Base-by-base conservation (phyloP, 495 filamentous ascomycete species). In the Hypoxylon fuscum region DNA sequence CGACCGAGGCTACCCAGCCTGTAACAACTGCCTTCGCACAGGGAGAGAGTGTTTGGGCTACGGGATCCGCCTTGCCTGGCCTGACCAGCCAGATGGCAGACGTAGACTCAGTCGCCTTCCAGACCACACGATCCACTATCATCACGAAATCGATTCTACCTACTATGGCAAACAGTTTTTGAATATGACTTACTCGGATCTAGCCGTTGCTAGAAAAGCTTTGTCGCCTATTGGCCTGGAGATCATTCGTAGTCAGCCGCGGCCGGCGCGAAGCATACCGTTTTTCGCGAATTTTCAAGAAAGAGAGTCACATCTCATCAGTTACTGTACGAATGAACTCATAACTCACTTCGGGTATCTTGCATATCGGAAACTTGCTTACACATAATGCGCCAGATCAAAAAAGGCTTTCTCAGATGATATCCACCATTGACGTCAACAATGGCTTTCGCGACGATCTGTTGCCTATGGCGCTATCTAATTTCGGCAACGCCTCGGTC, bases 21-120 rank as follows among this genome's bases (percentile, higher is more conserved):
- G 74, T 64, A 69, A 76, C 42, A 74, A 74, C 59, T 77, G 74
- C 56, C 61, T 72, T 41, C 72, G 72, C 34, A 72, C 72, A 23
- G 64, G 66, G 22, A 55, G 72, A 57, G 69, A 68, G 62, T 77
- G 74, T 62, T 14, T 62, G 47, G 74, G 74, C 46, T 77, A 77
- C 47, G 73, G 70, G 27, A 73, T 74, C 56, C 72, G 72, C 27
- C 70, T 74, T 12, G 69, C 70, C 4, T 74, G 72, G 72, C 70
- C 72, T 25, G 72, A 74, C 59, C 70, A 72, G 29, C 70, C 71
- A 27, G 72, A 74, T 37, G 72, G 72, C 37, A 56, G 72, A 40
- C 70, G 72, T 38, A 69, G 71, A 67, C 47, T 64, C 25, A 70
- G 27, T 52, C 66, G 67, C 15, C 58, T 70, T 47, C 66, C 66